Evolutionary conservation across 352 stramenopile genomes (phyloP).

Genomic region (Globisporangium alternatum): DNA sequence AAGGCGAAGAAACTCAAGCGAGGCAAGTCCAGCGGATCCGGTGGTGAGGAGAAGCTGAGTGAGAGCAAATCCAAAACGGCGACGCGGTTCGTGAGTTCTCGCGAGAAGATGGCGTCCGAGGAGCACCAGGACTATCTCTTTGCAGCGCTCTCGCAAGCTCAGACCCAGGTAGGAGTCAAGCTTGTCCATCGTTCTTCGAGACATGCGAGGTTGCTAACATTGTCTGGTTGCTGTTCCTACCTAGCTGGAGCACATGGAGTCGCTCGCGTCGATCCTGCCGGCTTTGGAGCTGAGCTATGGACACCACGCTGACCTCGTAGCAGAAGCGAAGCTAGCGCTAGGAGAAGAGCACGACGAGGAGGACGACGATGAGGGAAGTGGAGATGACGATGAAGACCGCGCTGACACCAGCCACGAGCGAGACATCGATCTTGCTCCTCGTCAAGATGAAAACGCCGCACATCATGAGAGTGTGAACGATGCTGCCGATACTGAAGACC

Average conservation of each 20-base stretch:
- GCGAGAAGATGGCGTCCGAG: constrained; percentile 49
- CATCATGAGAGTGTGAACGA: not conserved
- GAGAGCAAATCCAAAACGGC: not conserved
- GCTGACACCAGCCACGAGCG: not conserved
- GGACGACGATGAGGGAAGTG: not conserved
- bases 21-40: not conserved
- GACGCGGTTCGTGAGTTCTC: constrained; percentile 44
- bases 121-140: constrained; percentile 62
- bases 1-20: constrained; percentile 8
- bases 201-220: too few relatives aligned
- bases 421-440: not conserved
- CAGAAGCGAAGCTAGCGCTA: not conserved
- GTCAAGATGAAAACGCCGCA: not conserved
- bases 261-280: constrained; percentile 38
- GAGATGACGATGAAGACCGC: constrained; percentile 3
- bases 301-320: not conserved
- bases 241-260: constrained; percentile 53
- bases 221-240: not conserved
- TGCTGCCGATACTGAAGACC: not conserved
- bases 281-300: constrained; percentile 9
- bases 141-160: constrained; percentile 51
- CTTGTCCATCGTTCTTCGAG: not conserved
- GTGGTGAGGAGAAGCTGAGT: not conserved
- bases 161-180: constrained; percentile 39
- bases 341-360: constrained; percentile 5